Evolutionary conservation across 1,284 basidiomycete genomes (phyloP).

Genomic region (Veloporphyrellus conicus): DNA sequence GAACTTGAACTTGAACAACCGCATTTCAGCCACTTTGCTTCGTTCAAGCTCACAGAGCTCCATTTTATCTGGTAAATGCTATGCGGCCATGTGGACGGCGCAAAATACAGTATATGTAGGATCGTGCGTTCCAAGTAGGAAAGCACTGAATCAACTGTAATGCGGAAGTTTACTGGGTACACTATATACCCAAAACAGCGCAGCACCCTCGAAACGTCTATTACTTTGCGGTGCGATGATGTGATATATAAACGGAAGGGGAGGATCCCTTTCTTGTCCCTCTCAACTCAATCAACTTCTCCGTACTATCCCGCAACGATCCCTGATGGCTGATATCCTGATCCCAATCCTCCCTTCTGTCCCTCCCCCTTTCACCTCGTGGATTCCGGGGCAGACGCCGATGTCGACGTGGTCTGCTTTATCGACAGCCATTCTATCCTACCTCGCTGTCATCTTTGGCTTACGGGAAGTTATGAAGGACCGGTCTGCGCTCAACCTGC

Average conservation of each 20-base stretch:
- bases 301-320: neutral
- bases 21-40: neutral
- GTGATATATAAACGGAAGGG: neutral
- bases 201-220: too few species aligned
- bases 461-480: constrained; percentile 83
- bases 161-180: too few species aligned
- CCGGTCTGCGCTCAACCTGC: constrained; percentile 71
- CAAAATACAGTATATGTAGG: too few species aligned
- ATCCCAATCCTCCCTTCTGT: constrained; percentile 23
- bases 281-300: neutral
- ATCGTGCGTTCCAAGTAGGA: too few species aligned
- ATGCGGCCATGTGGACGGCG: neutral
- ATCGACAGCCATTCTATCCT: constrained; percentile 64
- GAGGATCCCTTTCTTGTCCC: too few species aligned
- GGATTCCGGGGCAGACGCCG: constrained; percentile 70
- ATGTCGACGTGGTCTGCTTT: constrained; percentile 77
- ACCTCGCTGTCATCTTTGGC: constrained; percentile 85
- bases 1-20: too few species aligned
- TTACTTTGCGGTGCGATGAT: too few species aligned
- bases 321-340: constrained; percentile 10
- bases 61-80: neutral
- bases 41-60: neutral
- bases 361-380: constrained; percentile 58
- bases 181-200: too few species aligned
- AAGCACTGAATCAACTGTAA: too few species aligned